These are phyloP conservation scores for Dictyostelium firmibasis DNA, from an alignment of 78 protist genomes.

Conservation along the genomic window DNA sequence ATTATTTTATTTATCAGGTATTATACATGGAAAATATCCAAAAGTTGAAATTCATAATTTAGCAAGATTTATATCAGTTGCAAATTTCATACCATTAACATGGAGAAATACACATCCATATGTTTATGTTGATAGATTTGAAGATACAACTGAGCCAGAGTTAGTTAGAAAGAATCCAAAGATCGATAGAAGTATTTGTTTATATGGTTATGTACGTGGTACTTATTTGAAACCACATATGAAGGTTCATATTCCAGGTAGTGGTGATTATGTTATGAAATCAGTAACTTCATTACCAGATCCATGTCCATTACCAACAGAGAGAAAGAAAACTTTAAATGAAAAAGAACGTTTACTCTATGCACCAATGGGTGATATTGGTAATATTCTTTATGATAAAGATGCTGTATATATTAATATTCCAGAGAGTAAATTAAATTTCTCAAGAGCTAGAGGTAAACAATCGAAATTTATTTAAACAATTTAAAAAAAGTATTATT, in stretches of 20 bases:
- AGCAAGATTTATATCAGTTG: slow-evolving; percentile 95
- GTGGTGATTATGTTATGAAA: slow-evolving; percentile 95
- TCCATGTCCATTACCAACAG: slow-evolving; percentile 96
- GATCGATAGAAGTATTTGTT: slow-evolving; percentile 56
- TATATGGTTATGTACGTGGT: slow-evolving; percentile 98
- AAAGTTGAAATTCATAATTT: slow-evolving; percentile 95
- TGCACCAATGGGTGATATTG: slow-evolving; percentile 97
- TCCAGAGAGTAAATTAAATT: slow-evolving; percentile 37
- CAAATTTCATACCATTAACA: slow-evolving; percentile 92
- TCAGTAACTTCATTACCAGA: slow-evolving; percentile 88
- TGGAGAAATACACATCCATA: slow-evolving; percentile 98
- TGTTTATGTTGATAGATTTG: slow-evolving; percentile 97
- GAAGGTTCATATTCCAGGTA: slow-evolving; percentile 97
- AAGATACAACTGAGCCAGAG: slow-evolving; percentile 96
- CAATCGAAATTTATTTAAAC: too few species aligned
- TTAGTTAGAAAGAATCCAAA: slow-evolving; percentile 75
- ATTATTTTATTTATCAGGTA: slow-evolving; percentile 96
- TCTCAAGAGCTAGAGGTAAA: slow-evolving; percentile 12
- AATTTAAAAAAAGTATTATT: too few species aligned
- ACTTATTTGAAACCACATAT: slow-evolving; percentile 86
- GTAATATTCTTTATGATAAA: slow-evolving; percentile 96
- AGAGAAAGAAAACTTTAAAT: slow-evolving; percentile 77
- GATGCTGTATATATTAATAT: slow-evolving; percentile 98
- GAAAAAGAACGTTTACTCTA: slow-evolving; percentile 87
- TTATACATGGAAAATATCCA: slow-evolving; percentile 91